These are phyloP conservation scores for Erythrobasidium hasegawianum DNA, from an alignment of 1,284 basidiomycete species.

Conservation along the genomic window DNA sequence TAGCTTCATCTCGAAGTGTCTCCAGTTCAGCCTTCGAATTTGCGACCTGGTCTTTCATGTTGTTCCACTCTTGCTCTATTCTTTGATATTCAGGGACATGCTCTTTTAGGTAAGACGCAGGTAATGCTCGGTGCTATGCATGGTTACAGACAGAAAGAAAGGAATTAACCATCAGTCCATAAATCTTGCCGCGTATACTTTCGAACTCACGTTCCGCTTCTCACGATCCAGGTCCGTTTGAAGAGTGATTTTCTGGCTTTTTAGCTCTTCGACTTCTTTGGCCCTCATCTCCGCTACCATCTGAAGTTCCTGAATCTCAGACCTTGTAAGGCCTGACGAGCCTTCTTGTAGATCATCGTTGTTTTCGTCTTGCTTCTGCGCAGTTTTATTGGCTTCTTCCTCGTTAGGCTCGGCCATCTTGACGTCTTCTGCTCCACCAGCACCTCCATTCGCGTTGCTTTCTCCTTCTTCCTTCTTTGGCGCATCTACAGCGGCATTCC, in stretches of 20 bases:
- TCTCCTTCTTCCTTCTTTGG: neutral
- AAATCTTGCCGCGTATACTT: no score
- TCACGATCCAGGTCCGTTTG: conserved; percentile 34
- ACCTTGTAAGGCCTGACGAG: conserved; percentile 24
- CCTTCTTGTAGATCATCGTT: conserved; percentile 20
- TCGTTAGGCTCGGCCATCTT: neutral
- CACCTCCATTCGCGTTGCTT: conserved; percentile 1
- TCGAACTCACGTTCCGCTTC: conserved; percentile 34
- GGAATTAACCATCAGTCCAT: no score
- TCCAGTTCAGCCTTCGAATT: conserved; percentile 38
- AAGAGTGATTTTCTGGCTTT: conserved; percentile 34
- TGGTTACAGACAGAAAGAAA: no score
- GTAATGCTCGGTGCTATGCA: no score
- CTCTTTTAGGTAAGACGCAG: no score
- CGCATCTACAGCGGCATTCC: conserved; percentile 3
- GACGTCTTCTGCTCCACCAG: conserved; percentile 21
- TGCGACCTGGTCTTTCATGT: conserved; percentile 41
- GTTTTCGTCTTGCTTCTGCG: conserved; percentile 3
- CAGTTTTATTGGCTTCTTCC: conserved; percentile 5
- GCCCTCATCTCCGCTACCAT: conserved; percentile 27
- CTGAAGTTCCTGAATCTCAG: conserved; percentile 32
- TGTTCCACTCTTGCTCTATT: conserved; percentile 38
- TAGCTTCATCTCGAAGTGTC: conserved; percentile 39
- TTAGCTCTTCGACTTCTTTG: conserved; percentile 34
- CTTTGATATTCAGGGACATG: conserved; percentile 41